A percentile compares a stretch with the other conserved stretches of the same genome.
Evolutionary conservation across 306 rosid species (phyloP).

Genomic region (Albizia julibrissin): DNA sequence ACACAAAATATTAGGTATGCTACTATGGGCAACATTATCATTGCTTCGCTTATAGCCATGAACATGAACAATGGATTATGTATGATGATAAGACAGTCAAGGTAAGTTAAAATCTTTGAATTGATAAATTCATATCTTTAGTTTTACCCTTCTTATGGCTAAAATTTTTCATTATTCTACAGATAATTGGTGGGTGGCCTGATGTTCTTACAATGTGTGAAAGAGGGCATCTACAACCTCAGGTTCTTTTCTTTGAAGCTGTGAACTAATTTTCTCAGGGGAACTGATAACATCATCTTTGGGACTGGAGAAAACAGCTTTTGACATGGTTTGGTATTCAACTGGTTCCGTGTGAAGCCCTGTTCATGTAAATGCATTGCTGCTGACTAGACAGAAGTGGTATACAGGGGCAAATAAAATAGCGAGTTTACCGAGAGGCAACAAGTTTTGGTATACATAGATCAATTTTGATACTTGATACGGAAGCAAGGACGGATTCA

Average conservation of each 20-base stretch:
- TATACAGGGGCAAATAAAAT: constrained; percentile 37
- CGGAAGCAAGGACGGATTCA: constrained; percentile 38
- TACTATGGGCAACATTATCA: constrained; percentile 98
- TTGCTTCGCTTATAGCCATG: constrained; percentile 93
- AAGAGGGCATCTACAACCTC: constrained; percentile 96
- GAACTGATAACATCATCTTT: constrained; percentile 41
- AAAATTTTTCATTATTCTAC: constrained; percentile 24
- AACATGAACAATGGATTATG: constrained; percentile 79
- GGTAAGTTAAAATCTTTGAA: constrained; percentile 51
- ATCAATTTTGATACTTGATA: constrained; percentile 46
- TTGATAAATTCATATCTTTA: neutral
- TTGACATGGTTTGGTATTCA: constrained; percentile 40
- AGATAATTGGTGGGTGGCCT: constrained; percentile 93
- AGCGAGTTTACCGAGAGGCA: constrained; percentile 41
- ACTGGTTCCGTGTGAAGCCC: constrained; percentile 40
- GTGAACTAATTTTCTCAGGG: constrained; percentile 61
- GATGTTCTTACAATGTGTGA: constrained; percentile 84
- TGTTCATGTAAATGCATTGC: constrained; percentile 45
- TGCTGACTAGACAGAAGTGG: constrained; percentile 37
- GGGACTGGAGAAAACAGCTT: constrained; percentile 40
- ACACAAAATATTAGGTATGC: constrained; percentile 64
- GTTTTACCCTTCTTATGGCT: constrained; percentile 24
- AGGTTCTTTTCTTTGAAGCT: constrained; percentile 96
- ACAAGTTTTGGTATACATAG: constrained; percentile 45
- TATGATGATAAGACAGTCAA: constrained; percentile 93